phyloP scores from a whole-genome alignment of 176 grass and related monocot species.

The Ampelocalamus luodianensis region DNA sequence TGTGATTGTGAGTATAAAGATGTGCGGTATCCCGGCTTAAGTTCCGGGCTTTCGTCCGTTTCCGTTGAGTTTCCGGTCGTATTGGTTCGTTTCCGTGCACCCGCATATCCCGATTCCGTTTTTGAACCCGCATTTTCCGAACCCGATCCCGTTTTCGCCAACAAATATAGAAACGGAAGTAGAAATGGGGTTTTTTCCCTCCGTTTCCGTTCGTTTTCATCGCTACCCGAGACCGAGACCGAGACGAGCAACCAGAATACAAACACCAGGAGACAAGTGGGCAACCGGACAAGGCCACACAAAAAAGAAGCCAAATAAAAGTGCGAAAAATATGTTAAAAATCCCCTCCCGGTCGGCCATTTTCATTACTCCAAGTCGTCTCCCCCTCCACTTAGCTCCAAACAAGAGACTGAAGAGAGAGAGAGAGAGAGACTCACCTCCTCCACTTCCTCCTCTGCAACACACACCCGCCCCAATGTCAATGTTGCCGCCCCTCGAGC shows the following conservation, averaged over 20 bases:
- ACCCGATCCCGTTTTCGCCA: too few species aligned
- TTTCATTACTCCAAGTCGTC: conserved; percentile 47
- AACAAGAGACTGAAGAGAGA: background rate
- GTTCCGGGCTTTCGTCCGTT: too few species aligned
- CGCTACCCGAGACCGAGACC: background rate
- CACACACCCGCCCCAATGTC: conserved; percentile 41
- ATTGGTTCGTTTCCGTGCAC: too few species aligned
- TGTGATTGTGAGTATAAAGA: too few species aligned
- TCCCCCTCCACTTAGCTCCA: conserved; percentile 25
- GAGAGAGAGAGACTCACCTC: background rate
- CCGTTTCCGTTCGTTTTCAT: too few species aligned
- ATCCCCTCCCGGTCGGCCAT: conserved; percentile 56
- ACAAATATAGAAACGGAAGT: too few species aligned
- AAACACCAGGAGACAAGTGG: conserved; percentile 47
- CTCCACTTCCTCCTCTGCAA: background rate
- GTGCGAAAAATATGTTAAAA: conserved; percentile 39
- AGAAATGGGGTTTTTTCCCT: too few species aligned
- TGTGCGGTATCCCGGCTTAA: too few species aligned
- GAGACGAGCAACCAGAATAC: background rate
- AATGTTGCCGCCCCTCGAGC: conserved; percentile 58
- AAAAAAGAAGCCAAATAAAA: background rate
- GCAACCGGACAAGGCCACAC: conserved; percentile 41
- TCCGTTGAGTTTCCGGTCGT: too few species aligned
- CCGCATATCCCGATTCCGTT: too few species aligned
- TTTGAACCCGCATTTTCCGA: too few species aligned